A percentile compares a stretch with the other conserved stretches of the same genome.
phyloP scores from a whole-genome alignment of 2,329 filamentous ascomycete genomes.

The Scytalidium lignicola region DNA sequence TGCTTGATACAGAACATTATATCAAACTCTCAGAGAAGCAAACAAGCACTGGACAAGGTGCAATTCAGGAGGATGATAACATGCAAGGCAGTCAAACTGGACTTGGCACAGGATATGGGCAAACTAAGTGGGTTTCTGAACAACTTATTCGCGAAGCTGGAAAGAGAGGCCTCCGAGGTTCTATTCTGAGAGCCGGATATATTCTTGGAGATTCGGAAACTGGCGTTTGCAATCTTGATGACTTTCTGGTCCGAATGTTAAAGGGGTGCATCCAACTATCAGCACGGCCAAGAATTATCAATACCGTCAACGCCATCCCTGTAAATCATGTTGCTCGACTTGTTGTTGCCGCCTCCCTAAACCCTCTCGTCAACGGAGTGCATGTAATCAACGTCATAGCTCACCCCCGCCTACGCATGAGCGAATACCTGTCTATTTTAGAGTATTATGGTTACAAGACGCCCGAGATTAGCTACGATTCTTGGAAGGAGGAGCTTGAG shows the following conservation, averaged over 20 bases:
- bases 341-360: conserved; percentile 68
- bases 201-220: conserved; percentile 67
- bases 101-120: conserved; percentile 83
- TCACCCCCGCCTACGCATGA: conserved; percentile 72
- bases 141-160: conserved; percentile 74
- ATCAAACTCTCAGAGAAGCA: conserved; percentile 64
- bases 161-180: conserved; percentile 66
- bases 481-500: conserved; percentile 64
- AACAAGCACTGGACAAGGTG: conserved; percentile 53
- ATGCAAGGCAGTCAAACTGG: conserved; percentile 70
- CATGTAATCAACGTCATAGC: conserved; percentile 72
- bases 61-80: conserved; percentile 71
- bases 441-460: conserved; percentile 68
- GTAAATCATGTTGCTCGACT: conserved; percentile 80
- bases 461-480: conserved; percentile 59
- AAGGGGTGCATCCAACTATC: conserved; percentile 84
- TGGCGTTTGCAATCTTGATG: conserved; percentile 75
- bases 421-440: conserved; percentile 66
- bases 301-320: conserved; percentile 85
- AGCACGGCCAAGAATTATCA: conserved; percentile 69
- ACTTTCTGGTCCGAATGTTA: conserved; percentile 80
- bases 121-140: conserved; percentile 77
- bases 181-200: conserved; percentile 80
- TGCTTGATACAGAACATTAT: conserved; percentile 79
- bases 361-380: conserved; percentile 38